Evolutionary conservation across 1,284 basidiomycete genomes (phyloP), one percentile per base, ranked within the genome.

Genomic region (Wallemia ichthyophaga): DNA sequence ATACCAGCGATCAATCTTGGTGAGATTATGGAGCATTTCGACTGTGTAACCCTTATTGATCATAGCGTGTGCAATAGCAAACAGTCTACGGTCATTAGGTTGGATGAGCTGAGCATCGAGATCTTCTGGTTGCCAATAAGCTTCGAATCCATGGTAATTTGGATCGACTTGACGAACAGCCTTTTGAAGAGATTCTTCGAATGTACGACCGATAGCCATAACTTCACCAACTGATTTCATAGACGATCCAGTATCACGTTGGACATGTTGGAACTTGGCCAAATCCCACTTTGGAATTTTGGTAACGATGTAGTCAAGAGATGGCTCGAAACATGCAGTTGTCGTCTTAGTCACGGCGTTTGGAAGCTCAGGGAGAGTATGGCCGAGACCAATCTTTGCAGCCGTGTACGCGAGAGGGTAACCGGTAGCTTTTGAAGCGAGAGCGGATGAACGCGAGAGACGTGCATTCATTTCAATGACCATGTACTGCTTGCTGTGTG

Each of bases 241-340:
- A 25, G 88, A 80, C 1, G 91, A 96, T 33, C 94, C 92, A 59
- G 98, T 81, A 68, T 89, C 82, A 61, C 92, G 83, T 69, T 94
- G 83, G 61, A 99, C 94, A 67, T 77, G 74, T 68, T 95, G 89
- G 76, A 99, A 96, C 73, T 99, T 99, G 65, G 89, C 88, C 62
- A 99, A 74, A 72, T 99, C 94, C 91, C 94, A 98, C 72, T 96
- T 96, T 65, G 94, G 94, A 65, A 99, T 98, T 75, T 99, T 98
- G 61, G 89, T 96, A 63, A 99, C 92, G 67, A 98, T 94, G 73
- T 99, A 99, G 72, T 99, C 94, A 58, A 99, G 76, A 15, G 89
- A 91, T n/a, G 94, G 92, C 70, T 99, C 94, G 71, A 98, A 99
- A 72, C 94, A 98, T 1, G 94, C 94, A 5, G 92, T 98, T 2